A percentile compares a stretch with the other conserved stretches of the same genome.
Evolutionary conservation across 331 rosid species (phyloP).

Genomic region (Pyrus hybrid): DNA sequence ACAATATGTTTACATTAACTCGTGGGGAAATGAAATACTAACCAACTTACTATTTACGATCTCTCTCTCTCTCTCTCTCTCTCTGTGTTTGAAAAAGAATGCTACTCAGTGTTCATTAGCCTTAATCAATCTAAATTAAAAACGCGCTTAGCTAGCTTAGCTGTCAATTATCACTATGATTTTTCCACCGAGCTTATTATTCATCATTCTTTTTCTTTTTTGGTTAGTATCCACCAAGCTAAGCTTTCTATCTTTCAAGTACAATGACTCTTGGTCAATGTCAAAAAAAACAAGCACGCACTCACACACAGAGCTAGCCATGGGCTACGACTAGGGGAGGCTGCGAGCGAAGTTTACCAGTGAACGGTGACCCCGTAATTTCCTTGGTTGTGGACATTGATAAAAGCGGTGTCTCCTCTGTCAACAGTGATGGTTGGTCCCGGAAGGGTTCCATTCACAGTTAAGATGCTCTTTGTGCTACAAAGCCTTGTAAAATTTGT

Average conservation of each 20-base stretch:
- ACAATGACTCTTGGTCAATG: background rate
- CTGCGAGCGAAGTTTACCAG: conserved; percentile 2
- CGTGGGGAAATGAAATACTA: background rate
- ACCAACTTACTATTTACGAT: background rate
- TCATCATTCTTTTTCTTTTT: background rate
- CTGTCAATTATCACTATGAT: background rate
- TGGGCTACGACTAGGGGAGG: background rate
- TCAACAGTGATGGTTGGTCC: conserved; percentile 21
- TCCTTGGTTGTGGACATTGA: conserved; percentile 23
- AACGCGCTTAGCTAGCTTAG: background rate
- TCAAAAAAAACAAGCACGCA: background rate
- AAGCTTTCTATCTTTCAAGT: background rate
- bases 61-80: too few relatives aligned
- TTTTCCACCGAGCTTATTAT: background rate
- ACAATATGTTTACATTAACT: background rate
- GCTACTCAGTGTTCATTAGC: background rate
- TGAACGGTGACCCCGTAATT: conserved; percentile 21
- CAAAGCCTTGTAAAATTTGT: conserved; percentile 19
- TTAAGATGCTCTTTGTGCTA: conserved; percentile 21
- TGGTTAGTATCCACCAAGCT: background rate
- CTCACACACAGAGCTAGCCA: background rate
- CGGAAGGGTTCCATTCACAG: conserved; percentile 24
- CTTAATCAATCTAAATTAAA: background rate
- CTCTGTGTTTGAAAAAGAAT: too few relatives aligned
- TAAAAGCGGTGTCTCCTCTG: conserved; percentile 14